phyloP scores from a whole-genome alignment of 768 basidiomycete species.

The Phlebiopsis gigantea region DNA sequence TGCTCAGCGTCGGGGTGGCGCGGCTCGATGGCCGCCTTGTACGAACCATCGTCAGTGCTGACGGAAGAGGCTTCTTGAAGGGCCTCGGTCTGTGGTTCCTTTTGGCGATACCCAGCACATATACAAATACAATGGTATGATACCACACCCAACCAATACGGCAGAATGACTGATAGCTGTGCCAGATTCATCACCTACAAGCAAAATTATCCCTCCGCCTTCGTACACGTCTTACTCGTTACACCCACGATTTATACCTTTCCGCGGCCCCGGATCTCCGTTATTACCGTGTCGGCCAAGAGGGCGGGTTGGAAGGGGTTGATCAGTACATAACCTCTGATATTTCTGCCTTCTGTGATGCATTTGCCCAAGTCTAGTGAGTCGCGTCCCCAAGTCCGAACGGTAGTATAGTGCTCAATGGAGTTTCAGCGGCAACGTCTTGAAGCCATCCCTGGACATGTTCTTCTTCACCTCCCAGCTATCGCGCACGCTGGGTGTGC shows the following conservation, averaged over 20 bases:
- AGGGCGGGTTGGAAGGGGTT: constrained; percentile 52
- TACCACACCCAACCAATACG: not conserved
- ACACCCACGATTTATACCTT: constrained; percentile 89
- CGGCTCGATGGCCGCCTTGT: constrained; percentile 87
- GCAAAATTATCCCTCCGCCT: constrained; percentile 78
- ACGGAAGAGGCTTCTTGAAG: constrained; percentile 75
- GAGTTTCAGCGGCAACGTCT: constrained; percentile 71
- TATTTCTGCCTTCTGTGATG: constrained; percentile 83
- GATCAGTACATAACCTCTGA: constrained; percentile 95
- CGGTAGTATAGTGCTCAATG: not conserved
- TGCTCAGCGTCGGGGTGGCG: constrained; percentile 85
- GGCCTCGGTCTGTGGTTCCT: constrained; percentile 87
- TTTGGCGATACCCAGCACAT: constrained; percentile 87
- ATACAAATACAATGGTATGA: constrained; percentile 89
- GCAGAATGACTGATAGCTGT: not conserved
- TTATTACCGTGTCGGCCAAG: constrained; percentile 48
- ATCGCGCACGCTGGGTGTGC: constrained; percentile 75
- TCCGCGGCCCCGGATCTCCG: constrained; percentile 65
- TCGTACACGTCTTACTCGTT: constrained; percentile 83
- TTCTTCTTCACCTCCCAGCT: constrained; percentile 91
- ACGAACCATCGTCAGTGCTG: constrained; percentile 79
- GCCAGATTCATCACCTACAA: constrained; percentile 83
- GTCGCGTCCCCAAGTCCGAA: constrained; percentile 23
- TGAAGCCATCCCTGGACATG: constrained; percentile 89
- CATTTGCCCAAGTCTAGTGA: constrained; percentile 82